These are phyloP conservation scores for Fusarium foetens DNA, from an alignment of 2,329 filamentous ascomycete genomes.

Conservation along the genomic window DNA sequence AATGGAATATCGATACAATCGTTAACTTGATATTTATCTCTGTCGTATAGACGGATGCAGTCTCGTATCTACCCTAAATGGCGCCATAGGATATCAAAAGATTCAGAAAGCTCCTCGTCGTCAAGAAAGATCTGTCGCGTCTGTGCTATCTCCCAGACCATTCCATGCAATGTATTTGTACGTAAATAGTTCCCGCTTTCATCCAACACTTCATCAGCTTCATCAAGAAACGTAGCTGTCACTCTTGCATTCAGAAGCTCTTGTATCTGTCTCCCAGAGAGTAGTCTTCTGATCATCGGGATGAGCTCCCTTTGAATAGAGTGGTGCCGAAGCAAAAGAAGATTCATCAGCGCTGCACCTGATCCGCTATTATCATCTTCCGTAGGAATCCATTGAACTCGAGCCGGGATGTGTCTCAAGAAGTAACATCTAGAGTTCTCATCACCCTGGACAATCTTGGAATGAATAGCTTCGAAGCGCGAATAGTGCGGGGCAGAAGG, in stretches of 20 bases:
- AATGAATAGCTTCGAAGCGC: not conserved
- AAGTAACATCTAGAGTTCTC: fast-evolving
- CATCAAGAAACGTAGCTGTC: not conserved
- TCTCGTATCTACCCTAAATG: not conserved
- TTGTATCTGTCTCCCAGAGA: not conserved
- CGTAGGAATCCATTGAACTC: no score
- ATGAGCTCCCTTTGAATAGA: not conserved
- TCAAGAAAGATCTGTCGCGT: not conserved
- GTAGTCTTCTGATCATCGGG: not conserved
- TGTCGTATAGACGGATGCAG: not conserved
- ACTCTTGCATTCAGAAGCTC: not conserved
- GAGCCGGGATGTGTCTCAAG: fast-evolving
- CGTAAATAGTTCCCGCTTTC: fast-evolving
- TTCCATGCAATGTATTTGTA: not conserved
- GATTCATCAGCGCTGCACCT: not conserved
- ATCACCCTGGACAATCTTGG: not conserved
- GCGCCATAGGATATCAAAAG: not conserved
- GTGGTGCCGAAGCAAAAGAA: not conserved
- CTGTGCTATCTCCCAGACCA: not conserved
- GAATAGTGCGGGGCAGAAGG: not conserved
- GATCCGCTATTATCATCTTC: no score
- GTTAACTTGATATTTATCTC: not conserved
- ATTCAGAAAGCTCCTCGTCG: not conserved
- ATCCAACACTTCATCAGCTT: no score
- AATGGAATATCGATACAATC: not conserved